These are phyloP conservation scores for Penicillium daleae DNA, from an alignment of 495 filamentous ascomycete genomes.

Conservation along the genomic window DNA sequence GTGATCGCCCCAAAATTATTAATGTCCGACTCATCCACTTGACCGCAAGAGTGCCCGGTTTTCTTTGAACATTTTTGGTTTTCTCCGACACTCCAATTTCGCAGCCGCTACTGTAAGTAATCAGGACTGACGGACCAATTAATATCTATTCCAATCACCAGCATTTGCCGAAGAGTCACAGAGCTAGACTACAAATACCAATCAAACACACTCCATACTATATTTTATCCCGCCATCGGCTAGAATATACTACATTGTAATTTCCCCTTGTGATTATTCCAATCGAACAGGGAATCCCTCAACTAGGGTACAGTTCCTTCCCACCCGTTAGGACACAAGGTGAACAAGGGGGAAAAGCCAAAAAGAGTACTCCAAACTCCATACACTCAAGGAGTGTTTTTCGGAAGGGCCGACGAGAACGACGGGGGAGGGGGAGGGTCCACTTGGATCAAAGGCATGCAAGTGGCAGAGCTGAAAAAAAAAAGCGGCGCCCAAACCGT, in stretches of 20 bases:
- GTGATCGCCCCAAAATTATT: conserved; percentile 27
- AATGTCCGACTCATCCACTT: conserved; percentile 29
- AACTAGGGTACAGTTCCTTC: conserved; percentile 7
- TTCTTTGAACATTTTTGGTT: not conserved
- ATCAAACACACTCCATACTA: not conserved
- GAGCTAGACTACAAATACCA: not conserved
- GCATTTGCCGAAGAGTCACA: not conserved
- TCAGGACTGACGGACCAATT: not conserved
- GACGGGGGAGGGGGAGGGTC: conserved; percentile 14
- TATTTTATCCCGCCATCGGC: not conserved
- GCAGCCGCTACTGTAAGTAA: not conserved
- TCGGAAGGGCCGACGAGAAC: conserved; percentile 27
- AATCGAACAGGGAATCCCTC: not conserved
- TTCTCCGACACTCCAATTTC: conserved; percentile 3
- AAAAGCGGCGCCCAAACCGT: conserved; percentile 27
- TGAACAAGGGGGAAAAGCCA: not conserved
- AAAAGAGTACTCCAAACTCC: not conserved
- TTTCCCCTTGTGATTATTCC: conserved; percentile 1
- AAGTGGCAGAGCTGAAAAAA: conserved; percentile 21
- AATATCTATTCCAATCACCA: not conserved
- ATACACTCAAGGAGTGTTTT: not conserved
- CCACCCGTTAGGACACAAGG: not conserved
- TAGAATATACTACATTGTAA: conserved; percentile 6
- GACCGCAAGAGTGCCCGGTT: conserved; percentile 13
- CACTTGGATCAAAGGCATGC: conserved; percentile 12